Conservation (phyloP, 2,329 filamentous ascomycete species). For the Alternaria triticina region DNA sequence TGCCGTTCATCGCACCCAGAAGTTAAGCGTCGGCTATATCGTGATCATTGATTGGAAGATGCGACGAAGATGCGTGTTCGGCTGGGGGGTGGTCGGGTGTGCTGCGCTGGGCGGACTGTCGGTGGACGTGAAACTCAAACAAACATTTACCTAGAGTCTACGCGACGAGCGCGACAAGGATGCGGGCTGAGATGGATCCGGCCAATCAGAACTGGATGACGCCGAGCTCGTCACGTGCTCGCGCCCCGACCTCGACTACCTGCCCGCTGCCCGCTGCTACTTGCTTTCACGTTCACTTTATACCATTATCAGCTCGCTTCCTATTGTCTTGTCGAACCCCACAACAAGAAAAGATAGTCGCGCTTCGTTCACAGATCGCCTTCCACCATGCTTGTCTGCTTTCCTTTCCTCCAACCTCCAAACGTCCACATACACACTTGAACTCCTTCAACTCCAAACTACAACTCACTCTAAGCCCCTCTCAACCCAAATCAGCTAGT, state of each 20-base stretch:
- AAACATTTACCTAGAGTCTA: conserved; percentile 30
- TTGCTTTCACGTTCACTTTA: conserved; percentile 8
- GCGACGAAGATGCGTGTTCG: neutral
- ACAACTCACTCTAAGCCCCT: neutral
- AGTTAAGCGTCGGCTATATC: conserved; percentile 20
- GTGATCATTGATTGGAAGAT: conserved; percentile 25
- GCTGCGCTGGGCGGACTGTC: conserved; percentile 12
- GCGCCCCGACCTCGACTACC: neutral
- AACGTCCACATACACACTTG: conserved; percentile 21
- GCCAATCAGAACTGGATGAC: conserved; percentile 26
- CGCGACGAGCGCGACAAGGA: conserved; percentile 34
- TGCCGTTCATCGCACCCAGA: conserved; percentile 77
- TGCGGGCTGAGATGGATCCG: conserved; percentile 16
- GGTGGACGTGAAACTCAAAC: conserved; percentile 27
- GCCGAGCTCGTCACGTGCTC: conserved; percentile 21
- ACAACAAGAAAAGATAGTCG: conserved; percentile 12
- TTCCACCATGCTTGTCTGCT: conserved; percentile 23
- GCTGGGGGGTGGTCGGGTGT: conserved; percentile 14
- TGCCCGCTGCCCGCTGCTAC: neutral
- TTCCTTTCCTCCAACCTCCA: conserved; percentile 15
- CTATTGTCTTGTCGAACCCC: conserved; percentile 3
- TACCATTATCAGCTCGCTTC: neutral
- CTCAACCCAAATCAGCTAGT: neutral
- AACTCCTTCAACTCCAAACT: conserved; percentile 1
- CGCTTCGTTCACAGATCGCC: conserved; percentile 1